Percentiles rank a stretch among this genome's conserved stretches.
Conservation (phyloP, 441 rosid species). For the Gossypium schwendimanii region DNA sequence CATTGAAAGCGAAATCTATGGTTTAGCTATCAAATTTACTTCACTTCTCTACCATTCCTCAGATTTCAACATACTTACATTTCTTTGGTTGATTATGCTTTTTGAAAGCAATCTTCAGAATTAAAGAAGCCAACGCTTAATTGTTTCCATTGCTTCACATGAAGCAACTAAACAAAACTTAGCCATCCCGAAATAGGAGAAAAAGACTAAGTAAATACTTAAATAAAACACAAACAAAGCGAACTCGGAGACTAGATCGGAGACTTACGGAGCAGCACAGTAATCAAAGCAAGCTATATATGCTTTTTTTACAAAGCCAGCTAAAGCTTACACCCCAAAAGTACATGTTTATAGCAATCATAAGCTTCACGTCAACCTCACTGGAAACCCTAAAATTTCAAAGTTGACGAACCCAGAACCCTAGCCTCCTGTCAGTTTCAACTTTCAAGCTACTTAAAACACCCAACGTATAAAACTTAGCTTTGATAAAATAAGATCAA, state of each 20-base stretch:
- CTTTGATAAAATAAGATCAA: background rate
- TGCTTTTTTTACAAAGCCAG: background rate
- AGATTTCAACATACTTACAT: background rate
- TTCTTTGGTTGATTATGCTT: background rate
- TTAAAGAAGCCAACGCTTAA: background rate
- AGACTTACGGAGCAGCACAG: background rate
- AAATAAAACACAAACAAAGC: background rate
- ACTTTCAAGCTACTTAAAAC: background rate
- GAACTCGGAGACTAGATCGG: background rate
- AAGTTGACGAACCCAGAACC: background rate
- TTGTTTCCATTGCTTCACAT: background rate
- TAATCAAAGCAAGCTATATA: background rate
- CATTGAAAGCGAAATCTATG: constrained; percentile 3
- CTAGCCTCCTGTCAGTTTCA: background rate
- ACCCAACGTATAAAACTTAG: background rate
- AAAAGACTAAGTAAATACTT: background rate
- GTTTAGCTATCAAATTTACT: background rate
- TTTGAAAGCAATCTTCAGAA: background rate
- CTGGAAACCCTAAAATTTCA: constrained; percentile 24
- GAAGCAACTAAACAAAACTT: background rate
- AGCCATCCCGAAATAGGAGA: background rate
- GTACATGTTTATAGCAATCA: background rate
- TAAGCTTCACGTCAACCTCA: constrained; percentile 17
- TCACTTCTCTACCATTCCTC: background rate
- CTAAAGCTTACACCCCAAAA: background rate